Percentiles rank a stretch among this genome's conserved stretches.
phyloP scores from a whole-genome alignment of 1,139 yeast genomes.

The Ogataea hybrid region DNA sequence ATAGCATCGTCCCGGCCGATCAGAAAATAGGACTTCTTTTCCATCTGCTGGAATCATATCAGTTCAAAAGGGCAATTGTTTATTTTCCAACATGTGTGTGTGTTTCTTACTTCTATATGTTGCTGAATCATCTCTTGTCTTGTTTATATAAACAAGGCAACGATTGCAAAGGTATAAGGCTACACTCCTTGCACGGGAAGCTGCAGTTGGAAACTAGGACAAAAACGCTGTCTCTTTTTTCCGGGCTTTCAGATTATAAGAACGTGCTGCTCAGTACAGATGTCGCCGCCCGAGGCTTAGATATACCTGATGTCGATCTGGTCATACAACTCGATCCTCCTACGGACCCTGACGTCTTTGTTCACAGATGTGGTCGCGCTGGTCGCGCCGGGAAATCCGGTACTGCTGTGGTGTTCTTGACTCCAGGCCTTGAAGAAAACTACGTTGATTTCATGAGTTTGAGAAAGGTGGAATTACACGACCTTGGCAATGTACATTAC shows the following conservation, averaged over 20 bases:
- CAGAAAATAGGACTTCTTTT: slow-evolving; percentile 59
- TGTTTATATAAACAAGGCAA: slow-evolving; percentile 25
- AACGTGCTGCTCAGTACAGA: slow-evolving; percentile 77
- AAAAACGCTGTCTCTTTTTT: slow-evolving; percentile 63
- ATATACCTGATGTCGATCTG: slow-evolving; percentile 86
- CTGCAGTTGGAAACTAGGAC: slow-evolving; percentile 71
- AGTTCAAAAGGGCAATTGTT: slow-evolving; percentile 74
- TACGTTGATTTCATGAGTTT: slow-evolving; percentile 80
- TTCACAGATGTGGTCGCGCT: slow-evolving; percentile 91
- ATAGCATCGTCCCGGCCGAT: slow-evolving; percentile 59
- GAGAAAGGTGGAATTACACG: slow-evolving; percentile 47
- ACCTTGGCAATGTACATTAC: slow-evolving; percentile 24
- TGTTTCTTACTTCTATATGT: slow-evolving; percentile 70
- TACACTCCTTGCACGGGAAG: slow-evolving; percentile 84
- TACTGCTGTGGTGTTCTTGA: slow-evolving; percentile 70
- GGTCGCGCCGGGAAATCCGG: slow-evolving; percentile 89
- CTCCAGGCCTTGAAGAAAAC: slow-evolving; percentile 74
- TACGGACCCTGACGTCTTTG: slow-evolving; percentile 80
- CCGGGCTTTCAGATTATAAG: slow-evolving; percentile 42
- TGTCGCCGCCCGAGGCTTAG: slow-evolving; percentile 93
- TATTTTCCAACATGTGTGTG: slow-evolving; percentile 89
- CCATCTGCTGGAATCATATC: slow-evolving; percentile 49
- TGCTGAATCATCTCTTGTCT: slow-evolving; percentile 42
- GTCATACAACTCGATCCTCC: slow-evolving; percentile 92
- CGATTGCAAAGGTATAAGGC: slow-evolving; percentile 22